These are phyloP conservation scores for Euptelea pleiosperma DNA, from an alignment of 164 flowering plant genomes.

Conservation along the genomic window DNA sequence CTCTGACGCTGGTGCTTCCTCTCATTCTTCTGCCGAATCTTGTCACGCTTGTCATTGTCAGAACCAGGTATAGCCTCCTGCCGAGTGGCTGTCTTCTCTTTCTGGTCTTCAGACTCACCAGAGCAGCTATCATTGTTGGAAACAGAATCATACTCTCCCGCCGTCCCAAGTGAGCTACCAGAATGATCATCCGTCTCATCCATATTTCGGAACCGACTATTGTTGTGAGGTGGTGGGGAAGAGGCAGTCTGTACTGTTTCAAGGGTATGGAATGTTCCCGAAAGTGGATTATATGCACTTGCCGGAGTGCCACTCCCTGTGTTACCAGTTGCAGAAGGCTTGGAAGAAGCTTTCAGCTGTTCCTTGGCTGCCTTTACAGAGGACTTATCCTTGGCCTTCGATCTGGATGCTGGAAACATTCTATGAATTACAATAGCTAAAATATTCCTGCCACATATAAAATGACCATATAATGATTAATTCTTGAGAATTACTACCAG, in stretches of 20 bases:
- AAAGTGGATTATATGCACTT: slow-evolving; percentile 76
- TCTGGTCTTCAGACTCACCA: slow-evolving; percentile 91
- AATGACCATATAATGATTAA: too few species aligned
- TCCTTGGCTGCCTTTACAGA: slow-evolving; percentile 55
- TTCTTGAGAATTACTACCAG: neutral
- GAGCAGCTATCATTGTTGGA: slow-evolving; percentile 93
- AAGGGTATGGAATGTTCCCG: slow-evolving; percentile 76
- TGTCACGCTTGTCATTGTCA: slow-evolving; percentile 89
- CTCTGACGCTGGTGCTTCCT: slow-evolving; percentile 93
- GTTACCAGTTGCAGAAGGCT: slow-evolving; percentile 47
- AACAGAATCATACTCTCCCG: slow-evolving; percentile 70
- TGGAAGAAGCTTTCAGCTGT: slow-evolving; percentile 54
- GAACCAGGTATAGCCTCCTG: slow-evolving; percentile 64
- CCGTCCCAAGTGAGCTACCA: slow-evolving; percentile 55
- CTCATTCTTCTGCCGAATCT: slow-evolving; percentile 92
- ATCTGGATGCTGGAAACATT: slow-evolving; percentile 85
- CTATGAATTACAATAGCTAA: neutral
- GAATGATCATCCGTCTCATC: slow-evolving; percentile 73
- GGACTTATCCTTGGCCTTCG: slow-evolving; percentile 70
- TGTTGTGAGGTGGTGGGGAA: slow-evolving; percentile 44
- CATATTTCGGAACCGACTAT: slow-evolving; percentile 71
- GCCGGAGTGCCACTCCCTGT: slow-evolving; percentile 45
- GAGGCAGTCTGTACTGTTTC: slow-evolving; percentile 49
- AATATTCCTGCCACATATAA: slow-evolving; percentile 7
- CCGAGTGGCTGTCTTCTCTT: slow-evolving; percentile 55